Conservation (phyloP, 179 eudicot genomes). For the Patellifolia procumbens region DNA sequence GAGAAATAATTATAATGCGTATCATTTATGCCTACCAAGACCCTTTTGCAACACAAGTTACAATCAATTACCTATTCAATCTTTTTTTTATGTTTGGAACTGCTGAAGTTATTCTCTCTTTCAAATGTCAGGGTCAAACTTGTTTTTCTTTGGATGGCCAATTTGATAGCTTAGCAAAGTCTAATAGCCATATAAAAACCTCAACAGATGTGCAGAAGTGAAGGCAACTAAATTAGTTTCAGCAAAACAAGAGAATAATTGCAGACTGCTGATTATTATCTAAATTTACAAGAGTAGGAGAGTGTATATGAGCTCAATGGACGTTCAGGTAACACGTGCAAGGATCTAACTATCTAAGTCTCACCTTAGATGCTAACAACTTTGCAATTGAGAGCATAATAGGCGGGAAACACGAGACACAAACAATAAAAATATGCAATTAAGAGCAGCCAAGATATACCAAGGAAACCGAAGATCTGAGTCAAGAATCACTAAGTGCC, state of each 20-base stretch:
- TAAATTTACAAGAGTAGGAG: too few relatives aligned
- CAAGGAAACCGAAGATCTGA: too few relatives aligned
- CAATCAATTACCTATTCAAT: neutral
- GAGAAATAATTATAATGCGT: neutral
- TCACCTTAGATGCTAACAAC: too few relatives aligned
- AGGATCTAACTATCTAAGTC: too few relatives aligned
- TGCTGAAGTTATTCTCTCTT: slow-evolving; percentile 3
- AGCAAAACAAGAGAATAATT: neutral
- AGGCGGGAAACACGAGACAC: too few relatives aligned
- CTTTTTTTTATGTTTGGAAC: slow-evolving; percentile 5
- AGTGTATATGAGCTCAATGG: too few relatives aligned
- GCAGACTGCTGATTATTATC: too few relatives aligned
- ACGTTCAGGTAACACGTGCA: too few relatives aligned
- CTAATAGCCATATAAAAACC: neutral
- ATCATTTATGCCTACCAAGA: neutral
- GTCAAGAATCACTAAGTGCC: too few relatives aligned
- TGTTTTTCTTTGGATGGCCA: neutral
- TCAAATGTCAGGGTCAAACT: slow-evolving; percentile 9
- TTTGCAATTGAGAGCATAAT: too few relatives aligned
- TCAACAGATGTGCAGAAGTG: neutral
- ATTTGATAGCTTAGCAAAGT: neutral
- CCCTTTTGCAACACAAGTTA: neutral
- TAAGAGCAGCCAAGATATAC: too few relatives aligned
- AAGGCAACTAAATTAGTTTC: neutral
- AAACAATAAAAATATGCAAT: too few relatives aligned